A percentile compares a stretch with the other conserved stretches of the same genome.
phyloP scores from a whole-genome alignment of 179 eudicot genomes.

The Sideroxylon spinosum region DNA sequence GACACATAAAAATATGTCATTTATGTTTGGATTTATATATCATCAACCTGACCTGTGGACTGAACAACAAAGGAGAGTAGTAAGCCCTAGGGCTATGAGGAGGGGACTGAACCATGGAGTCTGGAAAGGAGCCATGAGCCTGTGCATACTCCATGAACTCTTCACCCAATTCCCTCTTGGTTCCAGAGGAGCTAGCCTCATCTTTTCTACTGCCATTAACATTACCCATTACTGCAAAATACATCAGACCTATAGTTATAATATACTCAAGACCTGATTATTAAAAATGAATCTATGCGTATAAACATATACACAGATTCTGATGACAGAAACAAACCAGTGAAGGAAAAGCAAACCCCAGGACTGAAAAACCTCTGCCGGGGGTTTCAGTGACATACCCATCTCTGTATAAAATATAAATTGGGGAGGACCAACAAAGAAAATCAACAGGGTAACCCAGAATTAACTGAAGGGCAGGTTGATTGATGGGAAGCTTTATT shows the following conservation, averaged over 20 bases:
- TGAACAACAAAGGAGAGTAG: conserved; percentile 14
- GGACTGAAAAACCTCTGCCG: neutral
- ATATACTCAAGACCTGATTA: neutral
- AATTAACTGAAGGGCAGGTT: conserved; percentile 23
- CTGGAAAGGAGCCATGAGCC: conserved; percentile 17
- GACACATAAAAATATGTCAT: neutral
- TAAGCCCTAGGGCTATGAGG: conserved; percentile 22
- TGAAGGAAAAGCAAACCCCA: neutral
- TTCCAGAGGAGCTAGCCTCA: conserved; percentile 23
- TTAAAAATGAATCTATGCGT: neutral
- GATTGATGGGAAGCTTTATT: conserved; percentile 33
- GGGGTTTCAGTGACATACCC: conserved; percentile 17
- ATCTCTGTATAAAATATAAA: conserved; percentile 1
- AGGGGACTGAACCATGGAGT: conserved; percentile 29
- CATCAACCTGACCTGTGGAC: conserved; percentile 24
- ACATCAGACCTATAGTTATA: neutral
- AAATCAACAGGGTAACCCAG: neutral
- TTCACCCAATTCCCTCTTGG: conserved; percentile 20
- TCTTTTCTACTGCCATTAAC: conserved; percentile 23
- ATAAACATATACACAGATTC: neutral
- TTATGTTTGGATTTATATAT: too few relatives aligned
- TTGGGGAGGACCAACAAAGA: conserved; percentile 1
- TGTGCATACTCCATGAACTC: conserved; percentile 30
- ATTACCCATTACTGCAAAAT: conserved; percentile 38
- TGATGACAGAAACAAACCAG: neutral